Evolutionary conservation across 1,284 basidiomycete genomes (phyloP).

Genomic region (Somion occarium): DNA sequence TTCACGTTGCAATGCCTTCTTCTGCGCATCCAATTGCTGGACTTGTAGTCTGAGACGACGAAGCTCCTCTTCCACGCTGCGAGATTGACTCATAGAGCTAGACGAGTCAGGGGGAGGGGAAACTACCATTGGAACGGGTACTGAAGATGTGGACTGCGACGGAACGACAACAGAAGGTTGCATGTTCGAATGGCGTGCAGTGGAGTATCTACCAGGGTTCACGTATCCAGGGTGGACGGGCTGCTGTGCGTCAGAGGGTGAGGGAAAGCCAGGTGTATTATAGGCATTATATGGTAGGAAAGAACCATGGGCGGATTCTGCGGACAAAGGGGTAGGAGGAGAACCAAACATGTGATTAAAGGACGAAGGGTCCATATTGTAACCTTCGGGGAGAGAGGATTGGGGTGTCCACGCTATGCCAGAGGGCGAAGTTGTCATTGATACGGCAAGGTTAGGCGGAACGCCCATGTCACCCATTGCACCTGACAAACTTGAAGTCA

Average conservation of each 20-base stretch:
- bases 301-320: slow-evolving; percentile 14
- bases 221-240: neutral
- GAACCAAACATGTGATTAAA: slow-evolving; percentile 12
- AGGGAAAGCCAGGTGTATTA: slow-evolving; percentile 22
- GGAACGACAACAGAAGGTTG: slow-evolving; percentile 9
- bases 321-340: slow-evolving; percentile 10
- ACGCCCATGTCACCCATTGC: slow-evolving; percentile 54
- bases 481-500: slow-evolving; percentile 54
- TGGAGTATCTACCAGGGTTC: slow-evolving; percentile 14
- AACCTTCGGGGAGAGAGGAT: slow-evolving; percentile 11
- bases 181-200: slow-evolving; percentile 15
- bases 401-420: slow-evolving; percentile 25
- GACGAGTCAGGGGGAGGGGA: slow-evolving; percentile 19
- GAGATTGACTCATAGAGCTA: slow-evolving; percentile 21
- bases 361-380: slow-evolving; percentile 4
- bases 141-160: slow-evolving; percentile 14
- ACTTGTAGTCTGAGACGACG: slow-evolving; percentile 34
- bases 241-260: slow-evolving; percentile 11
- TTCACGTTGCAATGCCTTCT: slow-evolving; percentile 34
- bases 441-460: slow-evolving; percentile 24
- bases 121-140: slow-evolving; percentile 17
- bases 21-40: slow-evolving; percentile 32
- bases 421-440: slow-evolving; percentile 29
- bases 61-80: slow-evolving; percentile 34
- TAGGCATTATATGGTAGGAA: slow-evolving; percentile 19